Base-by-base conservation (phyloP, 768 basidiomycete species). In the Crepidotus variabilis region DNA sequence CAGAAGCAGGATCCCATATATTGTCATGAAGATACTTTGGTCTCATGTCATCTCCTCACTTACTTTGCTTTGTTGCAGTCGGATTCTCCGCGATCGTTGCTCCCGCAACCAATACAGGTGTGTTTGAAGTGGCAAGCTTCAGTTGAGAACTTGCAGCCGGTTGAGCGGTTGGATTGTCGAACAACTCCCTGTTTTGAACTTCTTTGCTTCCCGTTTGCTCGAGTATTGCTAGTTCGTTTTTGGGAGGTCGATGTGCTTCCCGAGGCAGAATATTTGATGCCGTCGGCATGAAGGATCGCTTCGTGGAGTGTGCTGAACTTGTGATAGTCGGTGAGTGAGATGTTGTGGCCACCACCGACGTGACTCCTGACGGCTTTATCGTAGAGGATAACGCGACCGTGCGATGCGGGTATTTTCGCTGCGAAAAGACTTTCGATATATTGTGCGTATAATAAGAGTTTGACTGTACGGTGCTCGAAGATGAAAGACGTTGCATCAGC, bases 241-340 rank as follows among this genome's bases (percentile, higher is more conserved):
- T 20, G 58, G 60, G 60, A 72, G 63, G 6, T 58, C 48, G 1
- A 63, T 51, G 6, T 50, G 7, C 16, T 53, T 21, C 70, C 54
- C 0, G 69, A 66, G 11, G 60, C 56, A 57, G 75, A 69, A 50
- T 59, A 71, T 13, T 62, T 43, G 34, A 57, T 24, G 2, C 58
- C 58, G 33, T 59, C 58, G 1, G 58, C 52, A 3, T 52, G 20
- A 22, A 62, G 33, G 28, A 60, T 59, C 1, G 58, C 61, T 2
- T 55, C 47, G 9, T 43, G 35, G 24, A 62, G 46, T 1, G 24
- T 24, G 0, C 16, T 2, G 34, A 59, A 62, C 4, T 43, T 2
- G 18, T 52, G 7, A 0, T 7, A 6, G 43, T 65, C 52, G 0
- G 64, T 63, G 35, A 63, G 64, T 23, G 60, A 34, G 16, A 36